Conservation (phyloP, 2,329 filamentous ascomycete genomes). For the Cordyceps militaris region DNA sequence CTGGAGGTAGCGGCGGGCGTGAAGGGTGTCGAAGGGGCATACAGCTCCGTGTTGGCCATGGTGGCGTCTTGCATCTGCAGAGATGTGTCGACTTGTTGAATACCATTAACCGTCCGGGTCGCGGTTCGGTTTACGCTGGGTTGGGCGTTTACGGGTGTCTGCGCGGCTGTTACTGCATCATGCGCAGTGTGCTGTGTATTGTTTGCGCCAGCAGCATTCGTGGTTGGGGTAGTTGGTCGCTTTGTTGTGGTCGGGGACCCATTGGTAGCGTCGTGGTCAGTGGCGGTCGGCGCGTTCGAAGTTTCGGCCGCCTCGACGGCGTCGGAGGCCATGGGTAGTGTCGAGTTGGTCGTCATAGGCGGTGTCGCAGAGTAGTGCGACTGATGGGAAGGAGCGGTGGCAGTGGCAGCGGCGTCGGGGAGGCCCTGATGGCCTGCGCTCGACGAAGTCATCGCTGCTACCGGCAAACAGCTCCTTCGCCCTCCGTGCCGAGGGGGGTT, state of each 20-base stretch:
- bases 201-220: not conserved
- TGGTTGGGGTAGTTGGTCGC: not conserved
- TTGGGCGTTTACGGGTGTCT: not conserved
- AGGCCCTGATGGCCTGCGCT: conserved; percentile 27
- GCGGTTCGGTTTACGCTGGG: not conserved
- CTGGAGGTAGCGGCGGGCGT: conserved; percentile 26
- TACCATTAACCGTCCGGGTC: conserved; percentile 1
- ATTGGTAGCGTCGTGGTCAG: not conserved
- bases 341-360: conserved; percentile 13
- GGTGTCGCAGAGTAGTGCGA: conserved; percentile 17
- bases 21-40: conserved; percentile 28
- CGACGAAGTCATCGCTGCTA: conserved; percentile 57
- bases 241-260: not conserved
- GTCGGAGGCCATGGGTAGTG: conserved; percentile 12
- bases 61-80: conserved; percentile 10
- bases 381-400: conserved; percentile 4
- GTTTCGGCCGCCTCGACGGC: conserved; percentile 2
- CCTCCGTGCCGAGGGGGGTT: conserved; percentile 23
- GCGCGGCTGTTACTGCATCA: not conserved
- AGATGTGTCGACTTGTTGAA: conserved; percentile 13
- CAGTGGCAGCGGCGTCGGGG: conserved; percentile 8
- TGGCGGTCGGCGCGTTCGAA: not conserved
- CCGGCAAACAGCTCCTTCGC: conserved; percentile 49
- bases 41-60: conserved; percentile 20
- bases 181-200: not conserved